Percentiles rank a stretch among this genome's conserved stretches.
Conservation (phyloP, 768 basidiomycete species). For the Antrodiella citrinella region DNA sequence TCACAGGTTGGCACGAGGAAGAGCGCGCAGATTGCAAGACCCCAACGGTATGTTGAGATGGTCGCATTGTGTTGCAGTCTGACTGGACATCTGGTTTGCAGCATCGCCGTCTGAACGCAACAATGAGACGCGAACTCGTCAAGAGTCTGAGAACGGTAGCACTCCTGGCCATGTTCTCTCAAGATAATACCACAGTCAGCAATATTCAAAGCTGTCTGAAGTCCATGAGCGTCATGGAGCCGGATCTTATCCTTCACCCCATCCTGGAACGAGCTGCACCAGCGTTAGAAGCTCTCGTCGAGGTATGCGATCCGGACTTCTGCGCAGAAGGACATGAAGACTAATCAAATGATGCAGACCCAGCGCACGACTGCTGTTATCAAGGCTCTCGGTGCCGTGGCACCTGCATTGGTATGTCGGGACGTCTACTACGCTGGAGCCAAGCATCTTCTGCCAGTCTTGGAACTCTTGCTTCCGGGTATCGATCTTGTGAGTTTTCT, state of each 20-base stretch:
- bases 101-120: slow-evolving; percentile 68
- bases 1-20: slow-evolving; percentile 71
- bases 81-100: slow-evolving; percentile 20
- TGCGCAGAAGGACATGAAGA: neutral
- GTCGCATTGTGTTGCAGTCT: neutral
- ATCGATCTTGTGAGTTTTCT: slow-evolving; percentile 66
- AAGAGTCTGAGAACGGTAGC: slow-evolving; percentile 75
- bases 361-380: slow-evolving; percentile 81
- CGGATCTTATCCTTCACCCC: slow-evolving; percentile 75
- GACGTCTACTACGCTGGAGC: slow-evolving; percentile 75
- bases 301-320: slow-evolving; percentile 37
- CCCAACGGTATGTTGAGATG: slow-evolving; percentile 46
- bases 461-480: slow-evolving; percentile 77
- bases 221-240: slow-evolving; percentile 78
- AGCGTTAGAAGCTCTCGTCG: slow-evolving; percentile 80
- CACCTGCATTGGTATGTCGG: slow-evolving; percentile 72
- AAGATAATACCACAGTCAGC: slow-evolving; percentile 61
- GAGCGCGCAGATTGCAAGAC: slow-evolving; percentile 73
- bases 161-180: slow-evolving; percentile 86
- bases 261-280: slow-evolving; percentile 80
- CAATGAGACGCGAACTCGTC: slow-evolving; percentile 80
- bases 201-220: slow-evolving; percentile 78
- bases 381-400: slow-evolving; percentile 75
- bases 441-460: slow-evolving; percentile 70
- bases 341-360: slow-evolving; percentile 37